These are phyloP conservation scores for Trametes cinnabarina DNA, from an alignment of 768 basidiomycete genomes.

Conservation along the genomic window DNA sequence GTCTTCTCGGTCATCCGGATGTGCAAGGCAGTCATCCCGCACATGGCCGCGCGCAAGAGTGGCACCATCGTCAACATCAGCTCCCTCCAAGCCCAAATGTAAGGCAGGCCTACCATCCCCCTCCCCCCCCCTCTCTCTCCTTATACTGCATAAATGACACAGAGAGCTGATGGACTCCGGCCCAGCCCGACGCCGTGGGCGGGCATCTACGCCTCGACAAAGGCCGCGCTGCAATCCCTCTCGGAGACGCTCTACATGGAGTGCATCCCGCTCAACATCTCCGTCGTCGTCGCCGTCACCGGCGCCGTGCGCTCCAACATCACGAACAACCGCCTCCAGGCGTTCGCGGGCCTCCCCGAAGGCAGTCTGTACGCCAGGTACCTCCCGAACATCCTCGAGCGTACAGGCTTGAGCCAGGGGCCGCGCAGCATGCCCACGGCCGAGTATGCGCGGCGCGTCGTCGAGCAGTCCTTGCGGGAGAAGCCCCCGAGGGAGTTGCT, in stretches of 20 bases:
- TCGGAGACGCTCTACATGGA: slow-evolving; percentile 73
- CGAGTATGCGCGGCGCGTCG: slow-evolving; percentile 17
- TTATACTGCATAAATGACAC: not conserved
- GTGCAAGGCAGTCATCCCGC: slow-evolving; percentile 61
- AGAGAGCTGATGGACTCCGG: not conserved
- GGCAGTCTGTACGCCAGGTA: slow-evolving; percentile 55
- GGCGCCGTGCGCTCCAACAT: slow-evolving; percentile 68
- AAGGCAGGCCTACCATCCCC: slow-evolving; percentile 24
- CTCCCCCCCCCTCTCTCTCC: no score
- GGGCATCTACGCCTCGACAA: slow-evolving; percentile 55
- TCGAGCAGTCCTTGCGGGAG: slow-evolving; percentile 5
- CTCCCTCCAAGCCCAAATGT: slow-evolving; percentile 64
- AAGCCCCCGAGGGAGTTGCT: slow-evolving; percentile 19
- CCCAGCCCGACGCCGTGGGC: slow-evolving; percentile 70
- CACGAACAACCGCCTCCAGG: slow-evolving; percentile 47
- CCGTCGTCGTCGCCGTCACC: slow-evolving; percentile 67
- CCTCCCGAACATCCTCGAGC: slow-evolving; percentile 54
- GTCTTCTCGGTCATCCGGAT: slow-evolving; percentile 62
- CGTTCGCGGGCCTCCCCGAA: no score
- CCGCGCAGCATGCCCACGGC: slow-evolving; percentile 14
- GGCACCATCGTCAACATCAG: slow-evolving; percentile 78
- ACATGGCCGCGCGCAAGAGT: slow-evolving; percentile 63
- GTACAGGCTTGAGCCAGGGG: slow-evolving; percentile 51
- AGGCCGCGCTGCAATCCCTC: slow-evolving; percentile 58
- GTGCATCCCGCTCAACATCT: slow-evolving; percentile 65